Percentiles rank a stretch among this genome's conserved stretches.
Conservation (phyloP, 164 flowering plant species). For the Cinnamomum chago region DNA sequence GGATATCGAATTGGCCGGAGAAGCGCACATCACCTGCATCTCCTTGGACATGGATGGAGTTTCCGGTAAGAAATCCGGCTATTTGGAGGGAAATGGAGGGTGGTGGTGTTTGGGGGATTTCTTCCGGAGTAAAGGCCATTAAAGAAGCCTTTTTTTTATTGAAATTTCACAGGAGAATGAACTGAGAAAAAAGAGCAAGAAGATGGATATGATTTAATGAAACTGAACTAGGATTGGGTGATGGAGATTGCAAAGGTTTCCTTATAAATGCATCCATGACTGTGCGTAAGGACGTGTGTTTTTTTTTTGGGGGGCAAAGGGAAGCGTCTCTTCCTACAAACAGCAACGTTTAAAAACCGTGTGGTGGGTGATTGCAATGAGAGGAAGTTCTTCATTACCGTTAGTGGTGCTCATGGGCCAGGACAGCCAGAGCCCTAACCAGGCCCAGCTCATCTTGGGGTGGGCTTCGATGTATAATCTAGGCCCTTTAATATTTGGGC, state of each 20-base stretch:
- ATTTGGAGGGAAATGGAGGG: slow-evolving; percentile 15
- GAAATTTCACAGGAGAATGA: not conserved
- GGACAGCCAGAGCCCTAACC: too few relatives aligned
- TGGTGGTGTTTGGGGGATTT: slow-evolving; percentile 1
- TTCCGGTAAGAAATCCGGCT: slow-evolving; percentile 18
- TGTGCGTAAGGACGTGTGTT: not conserved
- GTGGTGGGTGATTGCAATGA: too few relatives aligned
- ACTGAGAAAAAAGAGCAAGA: not conserved
- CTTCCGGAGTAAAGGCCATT: not conserved
- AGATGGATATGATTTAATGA: not conserved
- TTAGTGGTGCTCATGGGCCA: too few relatives aligned
- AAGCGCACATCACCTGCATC: slow-evolving; percentile 18
- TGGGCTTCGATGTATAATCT: too few relatives aligned
- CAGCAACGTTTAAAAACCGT: not conserved
- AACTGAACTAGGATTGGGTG: not conserved
- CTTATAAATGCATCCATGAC: not conserved
- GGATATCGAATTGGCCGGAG: slow-evolving; percentile 16
- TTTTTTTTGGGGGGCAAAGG: not conserved
- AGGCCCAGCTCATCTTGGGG: too few relatives aligned
- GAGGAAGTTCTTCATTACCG: too few relatives aligned
- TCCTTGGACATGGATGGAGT: slow-evolving; percentile 19
- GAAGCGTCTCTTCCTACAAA: not conserved
- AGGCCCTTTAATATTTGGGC: too few relatives aligned
- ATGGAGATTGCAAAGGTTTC: not conserved
- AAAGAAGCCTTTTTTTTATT: not conserved